Evolutionary conservation across 2,329 filamentous ascomycete genomes (phyloP), one percentile per base, ranked within the genome.

Genomic region (Exophiala sp.): DNA sequence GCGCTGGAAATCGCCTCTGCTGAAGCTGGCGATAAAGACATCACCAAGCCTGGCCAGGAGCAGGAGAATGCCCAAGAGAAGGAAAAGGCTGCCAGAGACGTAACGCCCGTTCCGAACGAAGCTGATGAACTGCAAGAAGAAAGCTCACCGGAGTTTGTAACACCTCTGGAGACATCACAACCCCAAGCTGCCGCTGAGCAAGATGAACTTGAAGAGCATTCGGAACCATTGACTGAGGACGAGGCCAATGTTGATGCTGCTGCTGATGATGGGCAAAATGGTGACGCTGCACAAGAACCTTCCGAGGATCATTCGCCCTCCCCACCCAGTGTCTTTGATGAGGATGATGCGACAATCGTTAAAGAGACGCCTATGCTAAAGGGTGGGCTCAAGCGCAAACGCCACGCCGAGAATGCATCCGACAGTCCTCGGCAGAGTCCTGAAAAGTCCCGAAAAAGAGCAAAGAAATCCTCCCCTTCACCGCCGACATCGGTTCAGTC

Each of bases 371-470:
- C 54, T 2, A 40, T 52, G 13, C 29, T 24, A 1, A 40, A 19
- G n/a, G 29, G 14, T 4, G 34, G 43, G 13, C 38, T 52, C 35
- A 57, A 54, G 35, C 54, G 54, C 19, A 57, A 57, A 34, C 44
- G 54, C 18, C 23, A 13, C 21, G 18, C 21, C 9, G 35, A 21
- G 29, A 22, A 43, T 13, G 1, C n/a, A 18, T 6, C 21, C 3
- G 24, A 51, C 10, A n/a, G 41, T 16, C 16, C 27, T n/a, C 18
- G 13, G 19, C 34, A 11, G 8, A 39, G 24, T 7, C 23, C 18
- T 8, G 21, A 23, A 11, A 49, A 45, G 21, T 16, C 24, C 4
- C 37, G 32, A 8, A 57, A 54, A 30, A 47, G 48, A 35, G 48
- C 40, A 34, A 56, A 49, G 32, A 21, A 29, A 10, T 30, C 42